A percentile compares a stretch with the other conserved stretches of the same genome.
phyloP scores from a whole-genome alignment of 331 rosid species.

The Arachis monticola region DNA sequence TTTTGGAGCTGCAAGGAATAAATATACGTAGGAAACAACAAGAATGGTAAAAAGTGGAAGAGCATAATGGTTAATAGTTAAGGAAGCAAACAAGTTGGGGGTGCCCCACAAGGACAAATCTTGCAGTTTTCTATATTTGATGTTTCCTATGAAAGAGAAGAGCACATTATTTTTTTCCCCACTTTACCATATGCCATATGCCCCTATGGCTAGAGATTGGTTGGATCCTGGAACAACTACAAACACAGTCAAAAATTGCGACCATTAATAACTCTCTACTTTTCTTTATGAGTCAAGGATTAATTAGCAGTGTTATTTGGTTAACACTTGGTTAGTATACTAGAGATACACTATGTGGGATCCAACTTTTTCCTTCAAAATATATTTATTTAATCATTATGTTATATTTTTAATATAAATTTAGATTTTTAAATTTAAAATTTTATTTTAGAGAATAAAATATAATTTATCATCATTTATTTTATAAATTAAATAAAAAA shows the following conservation, averaged over 20 bases:
- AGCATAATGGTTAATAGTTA: background rate
- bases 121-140: constrained; percentile 41
- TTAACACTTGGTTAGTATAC: no score
- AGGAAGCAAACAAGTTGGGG: constrained; percentile 4
- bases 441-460: no score
- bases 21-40: background rate
- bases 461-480: no score
- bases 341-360: no score
- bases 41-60: constrained; percentile 16
- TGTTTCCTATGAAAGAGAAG: constrained; percentile 44
- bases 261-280: constrained; percentile 4
- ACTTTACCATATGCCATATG: background rate
- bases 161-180: background rate
- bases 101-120: constrained; percentile 29
- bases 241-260: constrained; percentile 40
- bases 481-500: no score
- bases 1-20: no score
- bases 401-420: no score
- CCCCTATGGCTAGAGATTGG: background rate
- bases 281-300: constrained; percentile 6
- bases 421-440: no score
- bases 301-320: background rate
- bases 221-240: constrained; percentile 1
- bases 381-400: no score
- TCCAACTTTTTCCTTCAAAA: no score